These are phyloP conservation scores for Magnusiomyces paraingens DNA, from an alignment of 1,139 yeast species.

Conservation along the genomic window DNA sequence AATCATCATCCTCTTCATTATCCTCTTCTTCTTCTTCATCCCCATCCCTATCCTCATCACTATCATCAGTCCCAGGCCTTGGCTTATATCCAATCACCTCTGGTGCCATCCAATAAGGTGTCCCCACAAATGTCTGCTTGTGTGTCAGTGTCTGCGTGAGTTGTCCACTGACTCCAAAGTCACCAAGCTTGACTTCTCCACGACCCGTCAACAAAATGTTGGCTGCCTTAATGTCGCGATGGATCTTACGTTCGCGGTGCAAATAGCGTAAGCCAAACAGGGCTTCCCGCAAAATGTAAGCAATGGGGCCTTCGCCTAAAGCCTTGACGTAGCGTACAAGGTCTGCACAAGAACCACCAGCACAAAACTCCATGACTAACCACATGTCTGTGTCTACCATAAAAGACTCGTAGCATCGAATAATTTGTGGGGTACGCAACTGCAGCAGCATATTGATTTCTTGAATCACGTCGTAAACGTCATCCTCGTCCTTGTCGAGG, in stretches of 20 bases:
- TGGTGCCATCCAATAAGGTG: slow-evolving; percentile 99
- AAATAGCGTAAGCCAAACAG: slow-evolving; percentile 64
- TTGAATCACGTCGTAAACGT: slow-evolving; percentile 58
- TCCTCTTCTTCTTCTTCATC: neutral
- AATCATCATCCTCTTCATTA: neutral
- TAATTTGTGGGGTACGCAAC: slow-evolving; percentile 56
- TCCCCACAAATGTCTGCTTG: slow-evolving; percentile 90
- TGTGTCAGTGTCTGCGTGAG: slow-evolving; percentile 69
- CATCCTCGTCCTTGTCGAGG: slow-evolving; percentile 63
- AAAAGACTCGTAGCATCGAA: slow-evolving; percentile 57
- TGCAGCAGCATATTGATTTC: slow-evolving; percentile 70
- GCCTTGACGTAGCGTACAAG: slow-evolving; percentile 29
- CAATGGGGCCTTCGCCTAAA: slow-evolving; percentile 13
- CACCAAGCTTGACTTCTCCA: slow-evolving; percentile 89
- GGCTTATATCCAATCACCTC: slow-evolving; percentile 46
- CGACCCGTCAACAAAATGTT: slow-evolving; percentile 59
- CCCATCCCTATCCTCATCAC: neutral
- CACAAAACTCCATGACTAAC: slow-evolving; percentile 90
- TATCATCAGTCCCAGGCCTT: neutral
- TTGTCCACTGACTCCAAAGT: slow-evolving; percentile 93
- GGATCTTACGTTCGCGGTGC: slow-evolving; percentile 75
- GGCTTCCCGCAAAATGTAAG: slow-evolving; percentile 40
- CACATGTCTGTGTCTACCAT: slow-evolving; percentile 62
- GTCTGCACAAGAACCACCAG: slow-evolving; percentile 86
- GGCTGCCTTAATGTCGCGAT: slow-evolving; percentile 82